phyloP scores from a whole-genome alignment of 2,329 filamentous ascomycete genomes.

The Chrysoporthe puriensis region DNA sequence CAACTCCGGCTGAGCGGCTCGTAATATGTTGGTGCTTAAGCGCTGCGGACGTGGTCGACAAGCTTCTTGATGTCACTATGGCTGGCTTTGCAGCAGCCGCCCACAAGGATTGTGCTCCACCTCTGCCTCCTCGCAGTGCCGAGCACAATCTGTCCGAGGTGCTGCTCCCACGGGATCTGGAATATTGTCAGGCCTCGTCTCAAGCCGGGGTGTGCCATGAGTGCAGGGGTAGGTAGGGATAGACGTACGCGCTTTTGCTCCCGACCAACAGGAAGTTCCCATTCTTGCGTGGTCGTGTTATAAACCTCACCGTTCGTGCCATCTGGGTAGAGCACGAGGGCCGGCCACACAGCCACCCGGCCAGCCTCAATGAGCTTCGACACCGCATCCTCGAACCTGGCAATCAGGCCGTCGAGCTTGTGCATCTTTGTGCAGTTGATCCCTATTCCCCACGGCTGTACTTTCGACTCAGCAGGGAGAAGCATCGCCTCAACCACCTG shows the following conservation, averaged over 20 bases:
- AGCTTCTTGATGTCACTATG: conserved; percentile 34
- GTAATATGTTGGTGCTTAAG: neutral
- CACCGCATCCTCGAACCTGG: conserved; percentile 56
- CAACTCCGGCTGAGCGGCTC: neutral
- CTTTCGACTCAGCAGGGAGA: conserved; percentile 31
- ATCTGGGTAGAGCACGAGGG: conserved; percentile 68
- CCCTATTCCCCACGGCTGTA: conserved; percentile 63
- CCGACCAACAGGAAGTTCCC: conserved; percentile 50
- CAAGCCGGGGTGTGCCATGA: neutral
- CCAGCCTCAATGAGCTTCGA: conserved; percentile 41
- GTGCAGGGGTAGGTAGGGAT: neutral
- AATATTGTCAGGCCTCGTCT: neutral
- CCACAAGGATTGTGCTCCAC: conserved; percentile 54
- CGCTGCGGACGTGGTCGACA: conserved; percentile 9
- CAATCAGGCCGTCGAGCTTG: conserved; percentile 60
- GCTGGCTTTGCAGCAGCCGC: conserved; percentile 57
- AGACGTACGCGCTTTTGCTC: conserved; percentile 32
- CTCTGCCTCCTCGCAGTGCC: conserved; percentile 40
- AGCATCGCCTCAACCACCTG: conserved; percentile 47
- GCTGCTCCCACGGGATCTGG: conserved; percentile 49
- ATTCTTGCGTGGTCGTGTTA: conserved; percentile 64
- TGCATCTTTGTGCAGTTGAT: conserved; percentile 72
- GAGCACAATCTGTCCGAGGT: conserved; percentile 47
- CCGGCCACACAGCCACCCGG: conserved; percentile 48
- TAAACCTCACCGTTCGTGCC: conserved; percentile 71